These are phyloP conservation scores for Vitis riparia DNA, from an alignment of 164 flowering plant species.

Conservation along the genomic window DNA sequence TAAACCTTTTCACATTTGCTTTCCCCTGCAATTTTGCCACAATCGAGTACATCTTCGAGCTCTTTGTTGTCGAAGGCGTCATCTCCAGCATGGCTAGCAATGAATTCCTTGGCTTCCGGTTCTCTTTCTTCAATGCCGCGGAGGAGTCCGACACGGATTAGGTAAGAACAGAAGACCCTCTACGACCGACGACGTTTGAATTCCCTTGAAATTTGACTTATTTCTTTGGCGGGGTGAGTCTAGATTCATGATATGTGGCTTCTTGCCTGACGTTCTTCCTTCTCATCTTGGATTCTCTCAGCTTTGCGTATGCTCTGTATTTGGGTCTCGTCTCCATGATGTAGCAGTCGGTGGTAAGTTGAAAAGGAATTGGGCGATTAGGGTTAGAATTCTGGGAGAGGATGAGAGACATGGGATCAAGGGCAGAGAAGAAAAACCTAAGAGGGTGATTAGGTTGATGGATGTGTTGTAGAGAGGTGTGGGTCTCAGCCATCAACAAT, in stretches of 20 bases:
- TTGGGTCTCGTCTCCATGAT: conserved; percentile 50
- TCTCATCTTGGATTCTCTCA: conserved; percentile 58
- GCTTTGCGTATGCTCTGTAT: conserved; percentile 58
- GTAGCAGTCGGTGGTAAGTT: conserved; percentile 19
- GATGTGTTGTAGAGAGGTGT: conserved; percentile 18
- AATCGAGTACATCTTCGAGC: no score
- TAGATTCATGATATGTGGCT: conserved; percentile 1
- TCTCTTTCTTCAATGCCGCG: conserved; percentile 61
- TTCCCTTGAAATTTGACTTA: conserved; percentile 44
- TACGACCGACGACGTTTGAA: neutral
- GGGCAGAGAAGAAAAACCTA: conserved; percentile 30
- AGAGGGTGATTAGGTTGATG: conserved; percentile 15
- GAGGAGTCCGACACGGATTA: conserved; percentile 84
- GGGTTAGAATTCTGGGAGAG: conserved; percentile 36
- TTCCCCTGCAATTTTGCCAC: no score
- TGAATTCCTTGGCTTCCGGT: conserved; percentile 44
- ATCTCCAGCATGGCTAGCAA: conserved; percentile 24
- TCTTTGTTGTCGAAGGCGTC: conserved; percentile 31
- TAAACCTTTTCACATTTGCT: no score
- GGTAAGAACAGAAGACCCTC: conserved; percentile 40
- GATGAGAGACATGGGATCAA: conserved; percentile 42
- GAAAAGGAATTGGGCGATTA: conserved; percentile 14
- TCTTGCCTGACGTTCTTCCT: conserved; percentile 16
- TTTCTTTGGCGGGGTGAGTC: conserved; percentile 46
- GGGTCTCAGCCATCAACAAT: conserved; percentile 31